These are phyloP conservation scores for Saccharomyces hybrid DNA, from an alignment of 1,139 yeast species.

Conservation along the genomic window DNA sequence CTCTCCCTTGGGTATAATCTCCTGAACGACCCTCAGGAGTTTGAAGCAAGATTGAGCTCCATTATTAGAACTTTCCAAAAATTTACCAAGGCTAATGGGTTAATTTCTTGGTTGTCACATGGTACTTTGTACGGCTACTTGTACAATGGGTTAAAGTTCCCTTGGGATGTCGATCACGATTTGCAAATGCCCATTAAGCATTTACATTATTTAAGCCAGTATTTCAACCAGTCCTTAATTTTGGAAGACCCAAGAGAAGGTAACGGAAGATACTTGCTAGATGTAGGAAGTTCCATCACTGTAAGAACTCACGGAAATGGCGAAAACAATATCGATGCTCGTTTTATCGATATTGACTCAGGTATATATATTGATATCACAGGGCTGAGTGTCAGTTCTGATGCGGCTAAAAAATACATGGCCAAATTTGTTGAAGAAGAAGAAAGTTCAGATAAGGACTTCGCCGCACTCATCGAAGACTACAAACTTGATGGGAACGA, in stretches of 20 bases:
- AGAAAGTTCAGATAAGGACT: not conserved
- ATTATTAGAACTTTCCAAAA: constrained; percentile 51
- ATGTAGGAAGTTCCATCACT: constrained; percentile 42
- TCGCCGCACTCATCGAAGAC: not conserved
- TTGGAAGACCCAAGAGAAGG: constrained; percentile 61
- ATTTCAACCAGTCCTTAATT: constrained; percentile 47
- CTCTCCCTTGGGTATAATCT: constrained; percentile 43
- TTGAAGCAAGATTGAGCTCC: constrained; percentile 44
- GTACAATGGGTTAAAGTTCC: constrained; percentile 59
- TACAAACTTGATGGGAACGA: not conserved
- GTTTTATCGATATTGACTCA: constrained; percentile 68
- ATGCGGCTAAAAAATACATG: constrained; percentile 7
- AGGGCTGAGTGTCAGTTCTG: constrained; percentile 38
- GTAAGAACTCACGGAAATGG: constrained; percentile 39
- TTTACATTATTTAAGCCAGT: constrained; percentile 42
- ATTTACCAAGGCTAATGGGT: constrained; percentile 45
- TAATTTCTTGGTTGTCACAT: constrained; percentile 57
- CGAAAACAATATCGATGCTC: constrained; percentile 67
- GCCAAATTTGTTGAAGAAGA: constrained; percentile 5
- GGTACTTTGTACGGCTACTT: constrained; percentile 65
- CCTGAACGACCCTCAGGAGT: constrained; percentile 30
- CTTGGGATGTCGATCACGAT: constrained; percentile 69
- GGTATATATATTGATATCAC: constrained; percentile 71
- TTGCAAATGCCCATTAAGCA: constrained; percentile 60
- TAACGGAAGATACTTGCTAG: constrained; percentile 48